Evolutionary conservation across 2,329 filamentous ascomycete species (phyloP).

Genomic region (Botrytis elliptica): DNA sequence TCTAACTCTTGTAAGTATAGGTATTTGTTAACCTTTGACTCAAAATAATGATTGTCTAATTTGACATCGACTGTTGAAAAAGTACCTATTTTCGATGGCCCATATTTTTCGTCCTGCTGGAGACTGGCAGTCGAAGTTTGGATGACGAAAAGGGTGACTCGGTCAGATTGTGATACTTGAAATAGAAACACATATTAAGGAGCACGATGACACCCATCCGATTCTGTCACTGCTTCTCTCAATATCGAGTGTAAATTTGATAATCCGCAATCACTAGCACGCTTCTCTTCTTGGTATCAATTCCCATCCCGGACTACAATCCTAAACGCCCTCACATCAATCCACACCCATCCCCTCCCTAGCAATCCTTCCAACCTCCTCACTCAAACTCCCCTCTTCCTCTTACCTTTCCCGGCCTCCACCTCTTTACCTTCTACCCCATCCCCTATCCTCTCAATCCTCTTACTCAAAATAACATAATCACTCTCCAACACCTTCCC

Average conservation of each 20-base stretch:
- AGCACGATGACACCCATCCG: neutral
- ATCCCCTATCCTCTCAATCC: neutral
- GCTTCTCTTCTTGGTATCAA: neutral
- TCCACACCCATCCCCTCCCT: no score
- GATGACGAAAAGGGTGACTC: neutral
- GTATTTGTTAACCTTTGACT: neutral
- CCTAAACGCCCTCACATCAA: neutral
- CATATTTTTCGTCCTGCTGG: neutral
- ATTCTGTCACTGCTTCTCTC: neutral
- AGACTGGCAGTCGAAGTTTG: neutral
- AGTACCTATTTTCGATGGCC: neutral
- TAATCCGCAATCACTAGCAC: neutral
- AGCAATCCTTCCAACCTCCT: neutral
- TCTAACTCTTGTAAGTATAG: no score
- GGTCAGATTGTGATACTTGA: neutral
- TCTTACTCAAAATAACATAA: slow-evolving; percentile 60
- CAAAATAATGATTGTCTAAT: neutral
- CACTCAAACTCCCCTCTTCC: neutral
- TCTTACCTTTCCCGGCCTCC: neutral
- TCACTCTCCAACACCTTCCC: slow-evolving; percentile 55
- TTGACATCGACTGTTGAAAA: neutral
- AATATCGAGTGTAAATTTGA: neutral
- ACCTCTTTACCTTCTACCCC: neutral
- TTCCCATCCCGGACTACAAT: neutral
- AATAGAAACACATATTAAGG: neutral